Base-by-base conservation (phyloP, 176 grass and related monocot genomes). In the Pharus latifolius region DNA sequence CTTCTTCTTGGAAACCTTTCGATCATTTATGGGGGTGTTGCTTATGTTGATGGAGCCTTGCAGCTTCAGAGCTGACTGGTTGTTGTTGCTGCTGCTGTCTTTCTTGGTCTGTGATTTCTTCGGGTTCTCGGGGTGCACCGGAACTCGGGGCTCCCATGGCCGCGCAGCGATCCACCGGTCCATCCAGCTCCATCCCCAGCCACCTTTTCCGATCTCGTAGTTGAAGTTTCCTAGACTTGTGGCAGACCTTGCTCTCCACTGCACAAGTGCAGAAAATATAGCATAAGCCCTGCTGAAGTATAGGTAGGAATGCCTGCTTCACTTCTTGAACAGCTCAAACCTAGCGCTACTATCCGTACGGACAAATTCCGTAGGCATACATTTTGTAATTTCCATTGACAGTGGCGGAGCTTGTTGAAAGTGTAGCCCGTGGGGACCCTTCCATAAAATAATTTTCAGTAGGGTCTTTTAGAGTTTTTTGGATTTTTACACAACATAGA, bases 131-230 rank as follows among this genome's bases (percentile, higher is more conserved):
- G 84, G 77, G 13, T 85, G 68, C 30, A 81, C 68, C 44, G 85
- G 26, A 35, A 70, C 75, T 51, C 89, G 83, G 17, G 95, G 84
- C 75, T 98, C 89, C 95, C 90, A 98, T 76, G 95, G 95, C 11
- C 89, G 84, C 19, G 81, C 89, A 7, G 95, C 84, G 6, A 93
- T 93, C 95, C 95, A 98, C 31, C 87, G 83, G 47, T 91, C 95
- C 73, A 80, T 82, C 95, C 95, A 98, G 60, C 90, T 98, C 95
- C 95, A 98, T 31, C 90, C 95, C 95, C 95, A 98, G 50, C 78
- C 86, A 50, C 81, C 77, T 38, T 98, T 98, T 1, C 81, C 81
- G 0, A 87, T 69, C 59, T 89, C 90, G 7, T 93, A 98, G 55
- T 84, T 81, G 56, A 93, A 93, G 37, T 71, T 85, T 4, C 95